Percentiles rank a stretch among this genome's conserved stretches.
Evolutionary conservation across 257 asterid genomes (phyloP).

Genomic region (Euphrasia confusa): DNA sequence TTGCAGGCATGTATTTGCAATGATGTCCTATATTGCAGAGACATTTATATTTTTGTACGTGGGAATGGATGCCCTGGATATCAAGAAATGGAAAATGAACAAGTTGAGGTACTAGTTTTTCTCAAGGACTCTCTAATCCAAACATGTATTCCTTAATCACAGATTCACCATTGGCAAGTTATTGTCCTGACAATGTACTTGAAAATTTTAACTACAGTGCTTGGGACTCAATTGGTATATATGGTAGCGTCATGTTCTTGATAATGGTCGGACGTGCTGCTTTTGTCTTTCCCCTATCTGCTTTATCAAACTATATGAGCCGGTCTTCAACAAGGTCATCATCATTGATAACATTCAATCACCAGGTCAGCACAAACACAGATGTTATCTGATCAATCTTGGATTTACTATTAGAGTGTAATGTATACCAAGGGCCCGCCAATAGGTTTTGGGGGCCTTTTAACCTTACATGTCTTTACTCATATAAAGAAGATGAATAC

Average conservation of each 20-base stretch:
- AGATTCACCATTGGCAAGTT: background rate
- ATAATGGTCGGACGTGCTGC: constrained; percentile 86
- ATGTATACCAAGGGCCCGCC: too few relatives aligned
- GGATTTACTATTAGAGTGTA: too few relatives aligned
- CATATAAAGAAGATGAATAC: too few relatives aligned
- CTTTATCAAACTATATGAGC: constrained; percentile 63
- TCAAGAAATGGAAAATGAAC: constrained; percentile 36
- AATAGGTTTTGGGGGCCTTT: too few relatives aligned
- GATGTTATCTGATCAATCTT: too few relatives aligned
- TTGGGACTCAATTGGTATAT: constrained; percentile 49
- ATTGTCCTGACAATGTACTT: background rate
- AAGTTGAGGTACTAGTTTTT: constrained; percentile 15
- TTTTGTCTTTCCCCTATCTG: constrained; percentile 85
- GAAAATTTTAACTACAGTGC: constrained; percentile 34
- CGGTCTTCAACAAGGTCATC: constrained; percentile 52
- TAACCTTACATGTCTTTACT: too few relatives aligned
- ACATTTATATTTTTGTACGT: constrained; percentile 44
- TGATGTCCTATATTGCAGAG: constrained; percentile 45
- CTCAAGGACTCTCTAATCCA: background rate
- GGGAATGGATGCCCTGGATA: constrained; percentile 53
- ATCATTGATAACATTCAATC: constrained; percentile 41
- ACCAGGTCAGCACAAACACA: constrained; percentile 48
- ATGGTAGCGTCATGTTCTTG: constrained; percentile 49
- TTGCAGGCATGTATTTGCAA: constrained; percentile 48
- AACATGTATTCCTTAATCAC: background rate